Evolutionary conservation across 2,329 filamentous ascomycete genomes (phyloP).

Genomic region (Talaromyces funiculosus): DNA sequence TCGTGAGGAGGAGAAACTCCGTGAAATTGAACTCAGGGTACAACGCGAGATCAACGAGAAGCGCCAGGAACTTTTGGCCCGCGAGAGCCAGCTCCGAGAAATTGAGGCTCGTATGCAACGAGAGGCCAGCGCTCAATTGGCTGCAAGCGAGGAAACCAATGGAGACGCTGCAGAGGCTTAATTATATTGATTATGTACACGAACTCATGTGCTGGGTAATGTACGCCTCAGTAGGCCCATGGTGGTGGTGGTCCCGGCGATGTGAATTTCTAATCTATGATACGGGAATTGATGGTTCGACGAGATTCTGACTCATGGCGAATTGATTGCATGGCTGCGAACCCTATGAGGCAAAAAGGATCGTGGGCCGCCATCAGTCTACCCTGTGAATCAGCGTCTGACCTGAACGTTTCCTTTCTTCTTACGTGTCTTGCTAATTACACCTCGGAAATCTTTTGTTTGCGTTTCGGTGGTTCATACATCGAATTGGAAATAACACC

Average conservation of each 20-base stretch:
- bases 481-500: slow-evolving; percentile 27
- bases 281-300: neutral
- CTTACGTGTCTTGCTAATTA: slow-evolving; percentile 18
- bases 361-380: slow-evolving; percentile 13
- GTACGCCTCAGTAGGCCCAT: neutral
- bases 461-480: slow-evolving; percentile 19
- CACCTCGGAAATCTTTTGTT: slow-evolving; percentile 14
- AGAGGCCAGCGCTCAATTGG: slow-evolving; percentile 54
- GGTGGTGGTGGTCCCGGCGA: neutral
- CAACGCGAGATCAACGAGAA: slow-evolving; percentile 99
- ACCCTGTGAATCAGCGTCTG: slow-evolving; percentile 4
- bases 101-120: slow-evolving; percentile 97
- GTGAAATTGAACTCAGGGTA: slow-evolving; percentile 99
- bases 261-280: slow-evolving; percentile 19
- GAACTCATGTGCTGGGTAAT: slow-evolving; percentile 7
- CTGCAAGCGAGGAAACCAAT: slow-evolving; percentile 25
- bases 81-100: slow-evolving; percentile 97
- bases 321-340: slow-evolving; percentile 12
- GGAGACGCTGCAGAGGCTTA: slow-evolving; percentile 32
- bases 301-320: neutral
- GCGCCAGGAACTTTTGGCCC: slow-evolving; percentile 93
- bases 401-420: slow-evolving; percentile 16
- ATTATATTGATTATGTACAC: slow-evolving; percentile 15
- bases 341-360: neutral
- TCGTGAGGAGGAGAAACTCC: slow-evolving; percentile 98